These are phyloP conservation scores for Vigna radiata DNA, from an alignment of 306 rosid genomes.

Conservation along the genomic window DNA sequence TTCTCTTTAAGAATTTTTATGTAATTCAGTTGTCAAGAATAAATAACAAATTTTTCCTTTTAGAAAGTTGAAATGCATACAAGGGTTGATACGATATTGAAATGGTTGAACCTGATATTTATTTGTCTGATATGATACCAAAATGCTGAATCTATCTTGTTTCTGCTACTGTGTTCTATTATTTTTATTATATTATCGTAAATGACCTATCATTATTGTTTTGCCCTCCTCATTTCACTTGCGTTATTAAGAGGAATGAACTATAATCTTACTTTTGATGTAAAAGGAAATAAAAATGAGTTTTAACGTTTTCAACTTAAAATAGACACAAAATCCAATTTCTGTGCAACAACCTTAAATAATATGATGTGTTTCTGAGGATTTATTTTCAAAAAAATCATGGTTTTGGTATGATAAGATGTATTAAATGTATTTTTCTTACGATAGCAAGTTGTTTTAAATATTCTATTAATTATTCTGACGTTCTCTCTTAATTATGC, in stretches of 20 bases:
- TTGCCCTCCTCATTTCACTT: background rate
- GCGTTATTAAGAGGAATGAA: background rate
- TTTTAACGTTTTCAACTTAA: background rate
- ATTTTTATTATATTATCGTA: too few relatives aligned
- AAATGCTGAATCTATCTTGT: background rate
- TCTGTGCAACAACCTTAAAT: too few relatives aligned
- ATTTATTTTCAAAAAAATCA: too few relatives aligned
- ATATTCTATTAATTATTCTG: background rate
- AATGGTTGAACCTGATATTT: background rate
- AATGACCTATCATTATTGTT: background rate
- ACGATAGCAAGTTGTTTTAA: too few relatives aligned
- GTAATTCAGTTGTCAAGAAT: background rate
- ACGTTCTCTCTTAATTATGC: constrained; percentile 27
- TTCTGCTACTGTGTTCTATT: background rate
- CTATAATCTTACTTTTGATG: background rate
- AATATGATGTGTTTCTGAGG: too few relatives aligned
- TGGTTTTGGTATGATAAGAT: background rate
- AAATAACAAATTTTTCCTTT: background rate
- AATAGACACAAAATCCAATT: too few relatives aligned
- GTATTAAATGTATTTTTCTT: background rate
- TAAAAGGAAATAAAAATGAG: background rate
- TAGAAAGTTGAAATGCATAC: background rate
- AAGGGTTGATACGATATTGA: background rate
- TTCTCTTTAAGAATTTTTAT: background rate
- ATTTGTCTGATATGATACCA: background rate